Base-by-base conservation (phyloP, 345 rosid genomes). In the Ceriops tagal region DNA sequence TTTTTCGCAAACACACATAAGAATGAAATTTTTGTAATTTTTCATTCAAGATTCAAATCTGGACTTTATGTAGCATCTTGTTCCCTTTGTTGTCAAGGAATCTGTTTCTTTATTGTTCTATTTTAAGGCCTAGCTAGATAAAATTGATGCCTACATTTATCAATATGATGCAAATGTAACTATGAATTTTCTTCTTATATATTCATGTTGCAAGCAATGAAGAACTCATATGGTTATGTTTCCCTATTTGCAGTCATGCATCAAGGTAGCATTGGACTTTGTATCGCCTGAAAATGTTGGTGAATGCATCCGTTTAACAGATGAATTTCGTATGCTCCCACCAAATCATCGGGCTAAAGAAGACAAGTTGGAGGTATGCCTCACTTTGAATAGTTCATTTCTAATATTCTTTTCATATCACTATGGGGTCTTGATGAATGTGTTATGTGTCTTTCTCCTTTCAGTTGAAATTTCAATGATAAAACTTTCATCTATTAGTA, bases 221-320 rank as follows among this genome's bases (percentile, higher is more conserved):
- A 51, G 68, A 49, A 64, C 37, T 15, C 58, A 49, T 53, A 49
- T 66, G 9, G 30, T 61, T 7, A 18, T 46, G 1, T 7, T 69
- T 19, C 62, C 53, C 16, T 34, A 56, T 31, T 24, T 51, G 39
- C 81, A 84, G 87, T 78, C 87, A 4, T 81, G 84, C 66, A 78
- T 82, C 65, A 84, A 84, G 73, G 87, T 84, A 52, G 88, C 84
- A 22, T 64, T 72, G 57, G 85, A 84, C 53, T 86, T 86, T 70
- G 91, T 84, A 55, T 83, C 87, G 9, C 86, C 88, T 51, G 91
- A 86, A 75, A 84, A 84, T 78, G 67, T 78, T 62, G 79, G 85
- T 27, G 85, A 84, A 65, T 86, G 88, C 58, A 56, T 79, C 28
- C 88, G 83, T 10, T 79, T 86, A 73, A 79, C 86, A 2, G 86